Evolutionary conservation across 2,329 filamentous ascomycete species (phyloP), one percentile per base, ranked within the genome.

Genomic region (Talaromyces sp.): DNA sequence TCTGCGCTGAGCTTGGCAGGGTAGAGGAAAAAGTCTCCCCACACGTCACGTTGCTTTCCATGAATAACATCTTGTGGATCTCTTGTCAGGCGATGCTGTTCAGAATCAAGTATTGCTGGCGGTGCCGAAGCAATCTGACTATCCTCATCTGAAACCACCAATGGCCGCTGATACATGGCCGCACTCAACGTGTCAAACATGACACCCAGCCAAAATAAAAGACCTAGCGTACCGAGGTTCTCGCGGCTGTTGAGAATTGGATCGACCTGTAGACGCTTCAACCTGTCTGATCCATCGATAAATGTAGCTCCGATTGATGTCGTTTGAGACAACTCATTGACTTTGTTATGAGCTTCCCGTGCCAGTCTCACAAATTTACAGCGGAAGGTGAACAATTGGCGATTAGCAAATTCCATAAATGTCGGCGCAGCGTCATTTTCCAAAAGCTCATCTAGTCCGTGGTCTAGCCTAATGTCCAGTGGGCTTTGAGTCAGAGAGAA

Each of bases 111-210:
- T 2, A 48, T 33, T 35, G 57, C 28, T 21, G 57, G 57, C 25
- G 57, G 21, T 48, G 40, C 57, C 28, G 57, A 59, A 48, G 40
- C 40, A 37, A 79, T 72, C 46, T 79, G 75, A 60, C 77, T 80
- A 60, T 82, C 80, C 65, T 80, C 79, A 63, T 81, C 78, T 1
- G 75, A 77, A 5, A 81, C 74, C 0, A 80, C 76, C 0, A 80
- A 68, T 2, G 79, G 77, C 1, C 79, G 77, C 57, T 79, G 75
- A 58, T 81, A 77, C 76, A 86, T 83, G 1, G 82, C 82, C 0
- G 84, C 79, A 0, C 81, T 84, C 8, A 85, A 71, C 0, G 83
- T 86, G 67, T 86, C 84, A 55, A 84, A 83, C 83, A 86, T 86
- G 52, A 85, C 75, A 0, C 81, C 82, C 16, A 86, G 73, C 84